phyloP scores from a whole-genome alignment of 2,329 filamentous ascomycete genomes.

The Fragosphaeria purpurea region DNA sequence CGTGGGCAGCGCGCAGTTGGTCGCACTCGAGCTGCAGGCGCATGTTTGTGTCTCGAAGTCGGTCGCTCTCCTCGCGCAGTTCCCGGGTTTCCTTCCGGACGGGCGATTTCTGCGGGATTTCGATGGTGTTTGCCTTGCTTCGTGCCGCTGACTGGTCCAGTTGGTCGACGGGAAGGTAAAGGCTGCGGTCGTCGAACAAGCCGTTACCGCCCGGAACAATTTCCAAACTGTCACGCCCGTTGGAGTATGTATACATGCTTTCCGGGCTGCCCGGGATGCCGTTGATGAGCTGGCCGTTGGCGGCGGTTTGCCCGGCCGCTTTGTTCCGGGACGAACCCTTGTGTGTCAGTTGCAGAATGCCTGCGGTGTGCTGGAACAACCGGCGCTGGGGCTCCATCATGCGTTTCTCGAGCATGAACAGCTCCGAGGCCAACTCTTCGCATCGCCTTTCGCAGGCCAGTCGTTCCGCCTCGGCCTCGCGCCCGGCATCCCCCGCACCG shows the following conservation, averaged over 20 bases:
- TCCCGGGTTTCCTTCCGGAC: slow-evolving; percentile 43
- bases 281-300: slow-evolving; percentile 33
- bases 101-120: slow-evolving; percentile 49
- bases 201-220: slow-evolving; percentile 40
- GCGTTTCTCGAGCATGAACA: slow-evolving; percentile 70
- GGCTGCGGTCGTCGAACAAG: slow-evolving; percentile 66
- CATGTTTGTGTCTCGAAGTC: slow-evolving; percentile 4
- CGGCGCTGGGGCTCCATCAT: slow-evolving; percentile 64
- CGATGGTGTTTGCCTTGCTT: slow-evolving; percentile 31
- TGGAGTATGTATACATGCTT: slow-evolving; percentile 61
- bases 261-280: slow-evolving; percentile 66
- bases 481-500: slow-evolving; percentile 38
- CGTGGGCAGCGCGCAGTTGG: slow-evolving; percentile 22
- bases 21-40: slow-evolving; percentile 21
- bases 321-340: slow-evolving; percentile 44
- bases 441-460: slow-evolving; percentile 68
- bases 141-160: slow-evolving; percentile 36
- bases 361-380: slow-evolving; percentile 82
- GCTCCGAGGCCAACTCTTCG: slow-evolving; percentile 70
- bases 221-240: slow-evolving; percentile 49
- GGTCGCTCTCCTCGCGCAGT: slow-evolving; percentile 33
- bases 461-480: slow-evolving; percentile 64
- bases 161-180: slow-evolving; percentile 61
- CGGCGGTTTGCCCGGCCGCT: slow-evolving; percentile 25
- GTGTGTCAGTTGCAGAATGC: slow-evolving; percentile 84